Evolutionary conservation across 768 basidiomycete genomes (phyloP).

Genomic region (Amanita muscaria): DNA sequence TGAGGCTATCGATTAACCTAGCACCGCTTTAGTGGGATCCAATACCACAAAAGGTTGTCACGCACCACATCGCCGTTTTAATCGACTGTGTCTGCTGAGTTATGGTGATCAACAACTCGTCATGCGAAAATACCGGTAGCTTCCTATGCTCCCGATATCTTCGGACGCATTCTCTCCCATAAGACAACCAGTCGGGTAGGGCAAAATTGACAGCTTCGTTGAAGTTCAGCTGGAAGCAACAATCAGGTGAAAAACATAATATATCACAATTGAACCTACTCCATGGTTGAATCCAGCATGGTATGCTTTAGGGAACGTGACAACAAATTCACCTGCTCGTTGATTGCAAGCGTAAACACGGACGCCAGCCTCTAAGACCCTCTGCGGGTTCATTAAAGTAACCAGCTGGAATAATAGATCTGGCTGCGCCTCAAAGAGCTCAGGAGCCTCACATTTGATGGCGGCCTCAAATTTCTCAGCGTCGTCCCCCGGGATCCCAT

Average conservation of each 20-base stretch:
- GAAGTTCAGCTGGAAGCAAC: slow-evolving; percentile 72
- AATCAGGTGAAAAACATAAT: slow-evolving; percentile 13
- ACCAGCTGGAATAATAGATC: slow-evolving; percentile 96
- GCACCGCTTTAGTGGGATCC: slow-evolving; percentile 4
- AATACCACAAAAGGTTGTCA: slow-evolving; percentile 7
- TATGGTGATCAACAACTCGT: slow-evolving; percentile 95
- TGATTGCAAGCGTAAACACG: slow-evolving; percentile 93
- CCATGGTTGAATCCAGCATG: slow-evolving; percentile 99
- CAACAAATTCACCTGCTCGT: slow-evolving; percentile 93
- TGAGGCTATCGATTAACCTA: slow-evolving; percentile 78
- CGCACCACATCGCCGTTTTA: slow-evolving; percentile 88
- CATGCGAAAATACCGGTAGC: slow-evolving; percentile 95
- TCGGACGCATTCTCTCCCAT: slow-evolving; percentile 80
- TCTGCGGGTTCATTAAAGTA: slow-evolving; percentile 92
- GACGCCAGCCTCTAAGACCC: slow-evolving; percentile 81
- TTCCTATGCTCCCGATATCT: slow-evolving; percentile 88
- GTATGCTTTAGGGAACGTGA: slow-evolving; percentile 97
- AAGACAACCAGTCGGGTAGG: slow-evolving; percentile 87
- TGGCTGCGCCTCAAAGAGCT: slow-evolving; percentile 96
- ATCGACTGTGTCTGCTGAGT: slow-evolving; percentile 91
- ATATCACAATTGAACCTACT: slow-evolving; percentile 38
- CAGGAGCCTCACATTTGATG: slow-evolving; percentile 91
- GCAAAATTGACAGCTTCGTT: slow-evolving; percentile 99
- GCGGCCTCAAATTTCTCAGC: slow-evolving; percentile 96
- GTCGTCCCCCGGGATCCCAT: slow-evolving; percentile 92